Evolutionary conservation across 23 red algal genomes (phyloP), one percentile per base, ranked within the genome.

Genomic region (Pyropia haitanensis): DNA sequence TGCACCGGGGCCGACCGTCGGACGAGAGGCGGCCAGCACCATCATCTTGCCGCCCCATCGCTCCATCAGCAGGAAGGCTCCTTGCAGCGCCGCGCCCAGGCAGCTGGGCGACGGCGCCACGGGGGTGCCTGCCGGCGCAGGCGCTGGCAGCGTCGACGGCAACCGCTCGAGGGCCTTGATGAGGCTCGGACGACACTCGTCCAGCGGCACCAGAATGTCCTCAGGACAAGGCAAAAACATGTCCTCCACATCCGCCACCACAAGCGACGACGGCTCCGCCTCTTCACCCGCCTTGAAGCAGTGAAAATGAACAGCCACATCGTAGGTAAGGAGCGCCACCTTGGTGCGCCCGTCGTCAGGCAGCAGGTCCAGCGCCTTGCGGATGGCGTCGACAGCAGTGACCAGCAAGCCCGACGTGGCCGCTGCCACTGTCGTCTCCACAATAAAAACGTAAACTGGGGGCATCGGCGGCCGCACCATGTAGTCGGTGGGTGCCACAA

Each of bases 401-500:
- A 28, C 63, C 31, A 98, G 67, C 19, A 78, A 81, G 22, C 94
- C 94, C 9, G 75, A 88, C 19, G 53, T 58, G 13, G 83, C 58
- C 3, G 85, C 53, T 18, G 79, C 78, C 20, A 77, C 67, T n/a
- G 94, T 89, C 30, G 73, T 78, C 56, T 98, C 94, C 27, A 98
- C 28, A 13, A 98, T 80, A 64, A 98, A 98, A n/a, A 98, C 70
- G 71, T 98, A 98, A 9, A 91, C 79, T 13, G 94, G 94, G 15
- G 85, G 94, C 86, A 90, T 89, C 56, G 94, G 94, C 12, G 94
- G 94, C 18, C 94, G 80, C 26, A 98, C 86, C 94, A 98, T 98
- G 51, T 98, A 98, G 60, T 98, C 86, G 3, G 84, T 80, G 54
- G 94, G 94, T 14, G 94, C 94, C 20, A 91, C 94, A 79, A 98